A percentile compares a stretch with the other conserved stretches of the same genome.
These are phyloP conservation scores for Ensete glaucum DNA, from an alignment of 176 grass and related monocot species.

Conservation along the genomic window DNA sequence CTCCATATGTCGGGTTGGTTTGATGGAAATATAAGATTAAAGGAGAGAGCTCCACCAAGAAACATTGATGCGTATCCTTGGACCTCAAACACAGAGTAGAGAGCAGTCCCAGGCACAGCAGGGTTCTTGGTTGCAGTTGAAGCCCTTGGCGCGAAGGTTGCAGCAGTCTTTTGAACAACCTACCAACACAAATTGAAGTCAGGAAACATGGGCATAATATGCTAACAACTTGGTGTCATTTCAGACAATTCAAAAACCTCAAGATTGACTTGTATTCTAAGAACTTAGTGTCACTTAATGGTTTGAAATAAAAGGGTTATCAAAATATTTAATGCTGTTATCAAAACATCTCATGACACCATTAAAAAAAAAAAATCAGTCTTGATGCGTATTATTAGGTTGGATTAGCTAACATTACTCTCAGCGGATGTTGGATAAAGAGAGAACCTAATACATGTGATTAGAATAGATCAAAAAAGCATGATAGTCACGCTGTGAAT, in stretches of 20 bases:
- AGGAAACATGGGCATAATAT: neutral
- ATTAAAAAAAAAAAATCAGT: neutral
- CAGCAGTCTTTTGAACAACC: conserved; percentile 87
- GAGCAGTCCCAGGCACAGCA: conserved; percentile 56
- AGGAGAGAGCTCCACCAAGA: conserved; percentile 82
- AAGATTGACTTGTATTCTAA: too few species aligned
- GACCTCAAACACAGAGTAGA: conserved; percentile 84
- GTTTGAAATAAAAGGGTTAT: neutral
- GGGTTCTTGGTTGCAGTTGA: conserved; percentile 86
- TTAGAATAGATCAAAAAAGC: too few species aligned
- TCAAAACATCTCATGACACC: too few species aligned
- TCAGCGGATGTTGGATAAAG: too few species aligned
- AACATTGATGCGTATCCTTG: conserved; percentile 85
- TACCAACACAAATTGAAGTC: conserved; percentile 27
- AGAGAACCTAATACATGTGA: too few species aligned
- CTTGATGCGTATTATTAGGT: too few species aligned
- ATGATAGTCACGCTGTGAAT: too few species aligned
- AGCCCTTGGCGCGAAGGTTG: conserved; percentile 88
- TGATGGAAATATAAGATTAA: conserved; percentile 86
- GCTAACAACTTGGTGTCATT: neutral
- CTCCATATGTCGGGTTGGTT: conserved; percentile 80
- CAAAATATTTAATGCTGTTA: too few species aligned
- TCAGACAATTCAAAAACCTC: too few species aligned
- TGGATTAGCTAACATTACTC: too few species aligned
- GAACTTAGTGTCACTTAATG: neutral